Conservation (phyloP, 352 stramenopile genomes). For the Plasmopara halstedii region DNA sequence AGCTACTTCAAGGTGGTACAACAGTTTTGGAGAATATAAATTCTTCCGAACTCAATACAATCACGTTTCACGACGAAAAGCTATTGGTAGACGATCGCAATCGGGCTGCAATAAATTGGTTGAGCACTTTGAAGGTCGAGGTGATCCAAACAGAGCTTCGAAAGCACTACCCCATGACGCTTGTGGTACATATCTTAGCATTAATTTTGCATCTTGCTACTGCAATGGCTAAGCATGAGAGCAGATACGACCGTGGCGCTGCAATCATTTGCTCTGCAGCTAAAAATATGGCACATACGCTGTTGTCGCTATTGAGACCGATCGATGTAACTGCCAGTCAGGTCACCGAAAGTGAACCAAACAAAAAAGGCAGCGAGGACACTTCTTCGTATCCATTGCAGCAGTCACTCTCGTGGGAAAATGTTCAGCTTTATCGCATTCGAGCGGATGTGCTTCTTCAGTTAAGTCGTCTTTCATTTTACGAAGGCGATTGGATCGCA, state of each 20-base stretch:
- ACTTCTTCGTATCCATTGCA: not conserved
- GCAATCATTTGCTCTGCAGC: slow-evolving; percentile 12
- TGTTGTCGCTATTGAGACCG: slow-evolving; percentile 15
- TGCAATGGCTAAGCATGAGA: slow-evolving; percentile 22
- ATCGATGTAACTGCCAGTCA: not conserved
- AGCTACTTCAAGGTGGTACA: slow-evolving; percentile 17
- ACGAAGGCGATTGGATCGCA: slow-evolving; percentile 26
- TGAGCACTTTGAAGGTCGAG: slow-evolving; percentile 18
- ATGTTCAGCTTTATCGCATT: slow-evolving; percentile 18
- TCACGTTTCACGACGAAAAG: slow-evolving; percentile 32
- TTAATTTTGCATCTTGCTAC: slow-evolving; percentile 25
- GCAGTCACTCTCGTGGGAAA: slow-evolving; percentile 17
- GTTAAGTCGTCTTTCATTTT: slow-evolving; percentile 30
- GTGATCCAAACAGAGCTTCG: slow-evolving; percentile 11
- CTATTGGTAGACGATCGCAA: slow-evolving; percentile 29
- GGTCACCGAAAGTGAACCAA: not conserved
- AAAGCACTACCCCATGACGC: slow-evolving; percentile 11
- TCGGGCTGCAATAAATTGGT: slow-evolving; percentile 26
- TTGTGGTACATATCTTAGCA: slow-evolving; percentile 27
- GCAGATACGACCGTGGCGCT: slow-evolving; percentile 17
- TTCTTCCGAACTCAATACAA: no score
- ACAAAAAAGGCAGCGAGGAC: not conserved
- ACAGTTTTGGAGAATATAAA: slow-evolving; percentile 1
- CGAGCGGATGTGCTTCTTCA: slow-evolving; percentile 29
- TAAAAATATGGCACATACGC: slow-evolving; percentile 22